phyloP scores from a whole-genome alignment of 2,329 filamentous ascomycete genomes.

The Aspergillus bombycis region DNA sequence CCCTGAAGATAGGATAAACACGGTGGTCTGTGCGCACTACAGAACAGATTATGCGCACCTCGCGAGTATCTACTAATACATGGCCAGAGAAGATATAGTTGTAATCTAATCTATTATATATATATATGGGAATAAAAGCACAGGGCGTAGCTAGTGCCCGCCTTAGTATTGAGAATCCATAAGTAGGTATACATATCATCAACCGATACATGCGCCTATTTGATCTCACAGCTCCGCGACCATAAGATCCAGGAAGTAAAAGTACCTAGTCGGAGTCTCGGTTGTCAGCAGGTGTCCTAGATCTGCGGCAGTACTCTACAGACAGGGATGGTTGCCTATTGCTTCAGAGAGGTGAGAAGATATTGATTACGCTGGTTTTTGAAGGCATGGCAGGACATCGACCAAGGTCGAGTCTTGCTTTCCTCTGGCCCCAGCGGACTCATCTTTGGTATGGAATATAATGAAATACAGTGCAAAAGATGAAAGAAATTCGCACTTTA shows the following conservation, averaged over 20 bases:
- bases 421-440: slow-evolving; percentile 59
- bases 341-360: slow-evolving; percentile 68
- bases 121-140: neutral
- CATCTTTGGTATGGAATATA: slow-evolving; percentile 43
- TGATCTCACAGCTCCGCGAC: neutral
- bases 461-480: slow-evolving; percentile 8
- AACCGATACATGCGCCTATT: neutral
- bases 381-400: slow-evolving; percentile 55
- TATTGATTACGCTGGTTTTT: slow-evolving; percentile 63
- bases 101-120: neutral
- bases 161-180: neutral
- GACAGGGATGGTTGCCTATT: neutral
- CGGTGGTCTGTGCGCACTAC: neutral
- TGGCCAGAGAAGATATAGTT: neutral
- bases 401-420: slow-evolving; percentile 33
- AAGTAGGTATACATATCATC: neutral
- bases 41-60: neutral
- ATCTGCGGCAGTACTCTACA: neutral
- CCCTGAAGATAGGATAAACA: slow-evolving; percentile 7
- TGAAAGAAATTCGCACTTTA: slow-evolving; percentile 5
- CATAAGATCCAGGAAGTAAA: neutral
- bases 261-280: neutral
- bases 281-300: slow-evolving; percentile 7
- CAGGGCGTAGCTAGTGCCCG: neutral
- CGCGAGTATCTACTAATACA: neutral